Evolutionary conservation across 2,329 filamentous ascomycete genomes (phyloP).

Genomic region (Aspergillus pseudoterreus): DNA sequence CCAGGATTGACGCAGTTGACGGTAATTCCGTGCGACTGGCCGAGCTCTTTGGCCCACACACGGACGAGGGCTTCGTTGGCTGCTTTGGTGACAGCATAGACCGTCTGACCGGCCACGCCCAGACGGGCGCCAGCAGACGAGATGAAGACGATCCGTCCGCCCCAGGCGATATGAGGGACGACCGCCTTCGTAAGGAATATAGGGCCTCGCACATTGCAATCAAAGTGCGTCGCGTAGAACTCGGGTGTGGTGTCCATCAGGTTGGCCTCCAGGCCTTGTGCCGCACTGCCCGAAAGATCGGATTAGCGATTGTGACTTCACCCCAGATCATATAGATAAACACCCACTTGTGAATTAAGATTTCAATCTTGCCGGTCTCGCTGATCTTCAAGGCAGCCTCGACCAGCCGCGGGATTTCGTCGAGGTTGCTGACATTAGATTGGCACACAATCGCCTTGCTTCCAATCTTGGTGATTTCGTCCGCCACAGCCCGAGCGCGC

Average conservation of each 20-base stretch:
- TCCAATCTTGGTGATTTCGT: slow-evolving; percentile 6
- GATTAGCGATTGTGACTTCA: background rate
- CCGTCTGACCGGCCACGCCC: slow-evolving; percentile 53
- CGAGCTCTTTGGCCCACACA: slow-evolving; percentile 57
- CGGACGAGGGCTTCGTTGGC: slow-evolving; percentile 59
- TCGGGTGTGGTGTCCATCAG: slow-evolving; percentile 8
- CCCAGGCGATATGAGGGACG: slow-evolving; percentile 24
- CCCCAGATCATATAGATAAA: background rate
- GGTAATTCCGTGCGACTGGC: slow-evolving; percentile 45
- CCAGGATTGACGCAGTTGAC: slow-evolving; percentile 59
- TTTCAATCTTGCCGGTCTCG: slow-evolving; percentile 14
- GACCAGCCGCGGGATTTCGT: slow-evolving; percentile 9
- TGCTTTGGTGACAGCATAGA: slow-evolving; percentile 58
- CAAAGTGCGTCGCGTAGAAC: slow-evolving; percentile 12
- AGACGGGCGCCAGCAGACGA: slow-evolving; percentile 54
- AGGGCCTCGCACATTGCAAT: slow-evolving; percentile 18
- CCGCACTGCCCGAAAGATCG: slow-evolving; percentile 2
- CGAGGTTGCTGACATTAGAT: slow-evolving; percentile 10
- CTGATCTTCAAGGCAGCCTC: slow-evolving; percentile 12
- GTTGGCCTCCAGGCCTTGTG: slow-evolving; percentile 10
- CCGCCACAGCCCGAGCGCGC: slow-evolving; percentile 5
- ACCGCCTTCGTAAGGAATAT: slow-evolving; percentile 32
- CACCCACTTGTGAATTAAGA: slow-evolving; percentile 15
- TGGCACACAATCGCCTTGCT: slow-evolving; percentile 10
- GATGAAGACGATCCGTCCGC: slow-evolving; percentile 53